Percentiles rank a stretch among this genome's conserved stretches.
Evolutionary conservation across 345 rosid species (phyloP).

Genomic region (Eucalyptus curtisii): DNA sequence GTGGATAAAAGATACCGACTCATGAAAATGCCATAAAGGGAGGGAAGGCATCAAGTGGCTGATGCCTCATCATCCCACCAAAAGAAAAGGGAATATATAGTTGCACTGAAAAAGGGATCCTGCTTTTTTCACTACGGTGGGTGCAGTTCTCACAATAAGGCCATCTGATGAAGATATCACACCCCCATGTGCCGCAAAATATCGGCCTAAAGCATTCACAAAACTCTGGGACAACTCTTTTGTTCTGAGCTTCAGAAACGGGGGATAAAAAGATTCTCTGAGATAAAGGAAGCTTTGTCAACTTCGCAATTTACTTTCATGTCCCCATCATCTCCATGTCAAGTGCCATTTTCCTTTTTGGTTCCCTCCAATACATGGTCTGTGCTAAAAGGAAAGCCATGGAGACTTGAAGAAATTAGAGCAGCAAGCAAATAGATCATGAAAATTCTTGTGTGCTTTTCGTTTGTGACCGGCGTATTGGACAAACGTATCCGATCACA

Average conservation of each 20-base stretch:
- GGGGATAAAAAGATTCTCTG: background rate
- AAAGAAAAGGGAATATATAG: background rate
- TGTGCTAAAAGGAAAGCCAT: background rate
- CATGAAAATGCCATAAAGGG: background rate
- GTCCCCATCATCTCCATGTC: background rate
- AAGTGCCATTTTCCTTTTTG: background rate
- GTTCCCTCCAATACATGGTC: background rate
- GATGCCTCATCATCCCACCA: background rate
- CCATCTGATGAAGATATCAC: background rate
- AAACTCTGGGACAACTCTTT: constrained; percentile 12
- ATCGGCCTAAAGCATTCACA: background rate
- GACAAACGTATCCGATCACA: background rate
- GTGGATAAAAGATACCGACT: too few relatives aligned
- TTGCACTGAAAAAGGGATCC: background rate
- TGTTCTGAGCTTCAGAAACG: constrained; percentile 8
- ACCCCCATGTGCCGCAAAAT: constrained; percentile 6
- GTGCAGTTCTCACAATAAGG: background rate
- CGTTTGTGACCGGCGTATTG: background rate
- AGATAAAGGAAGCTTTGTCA: background rate
- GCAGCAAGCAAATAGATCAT: background rate
- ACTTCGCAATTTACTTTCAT: background rate
- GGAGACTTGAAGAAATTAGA: background rate
- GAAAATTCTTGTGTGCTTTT: background rate
- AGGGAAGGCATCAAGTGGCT: background rate
- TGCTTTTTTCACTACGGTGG: background rate